Evolutionary conservation across 345 rosid species (phyloP).

Genomic region (Sonneratia alba): DNA sequence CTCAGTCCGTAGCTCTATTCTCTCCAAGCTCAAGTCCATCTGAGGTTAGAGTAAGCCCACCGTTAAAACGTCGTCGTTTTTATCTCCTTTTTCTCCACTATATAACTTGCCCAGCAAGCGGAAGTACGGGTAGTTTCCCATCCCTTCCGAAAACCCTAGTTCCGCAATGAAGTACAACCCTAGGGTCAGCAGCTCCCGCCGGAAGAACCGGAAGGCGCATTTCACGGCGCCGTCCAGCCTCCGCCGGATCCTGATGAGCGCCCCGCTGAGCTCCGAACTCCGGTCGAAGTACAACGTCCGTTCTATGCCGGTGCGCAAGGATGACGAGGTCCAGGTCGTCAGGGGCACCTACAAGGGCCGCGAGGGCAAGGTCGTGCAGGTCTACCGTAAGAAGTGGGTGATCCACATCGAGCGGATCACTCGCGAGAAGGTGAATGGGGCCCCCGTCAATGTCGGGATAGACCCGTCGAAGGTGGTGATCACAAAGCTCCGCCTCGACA

Average conservation of each 20-base stretch:
- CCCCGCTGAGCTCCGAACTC: slow-evolving; percentile 17
- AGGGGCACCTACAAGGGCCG: slow-evolving; percentile 19
- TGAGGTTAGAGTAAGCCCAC: too few species aligned
- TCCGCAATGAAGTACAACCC: slow-evolving; percentile 18
- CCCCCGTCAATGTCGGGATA: slow-evolving; percentile 16
- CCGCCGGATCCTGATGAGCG: slow-evolving; percentile 18
- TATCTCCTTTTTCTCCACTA: neutral
- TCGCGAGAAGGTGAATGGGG: slow-evolving; percentile 16
- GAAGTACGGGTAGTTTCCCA: neutral
- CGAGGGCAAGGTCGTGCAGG: slow-evolving; percentile 21
- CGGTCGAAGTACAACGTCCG: slow-evolving; percentile 8
- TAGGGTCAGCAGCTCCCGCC: slow-evolving; percentile 19
- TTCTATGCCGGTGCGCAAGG: slow-evolving; percentile 23
- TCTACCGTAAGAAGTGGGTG: slow-evolving; percentile 17
- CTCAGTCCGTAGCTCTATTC: too few species aligned
- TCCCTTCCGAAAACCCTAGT: neutral
- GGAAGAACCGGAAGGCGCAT: slow-evolving; percentile 20
- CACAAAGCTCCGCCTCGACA: slow-evolving; percentile 14
- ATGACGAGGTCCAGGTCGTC: slow-evolving; percentile 20
- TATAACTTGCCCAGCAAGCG: neutral
- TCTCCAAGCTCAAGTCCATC: too few species aligned
- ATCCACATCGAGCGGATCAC: slow-evolving; percentile 23
- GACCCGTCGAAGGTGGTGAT: slow-evolving; percentile 15
- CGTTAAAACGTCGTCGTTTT: neutral
- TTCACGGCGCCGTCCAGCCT: slow-evolving; percentile 21